Conservation (phyloP, 108 stramenopile species). For the Chaetoceros tenuissimus region DNA sequence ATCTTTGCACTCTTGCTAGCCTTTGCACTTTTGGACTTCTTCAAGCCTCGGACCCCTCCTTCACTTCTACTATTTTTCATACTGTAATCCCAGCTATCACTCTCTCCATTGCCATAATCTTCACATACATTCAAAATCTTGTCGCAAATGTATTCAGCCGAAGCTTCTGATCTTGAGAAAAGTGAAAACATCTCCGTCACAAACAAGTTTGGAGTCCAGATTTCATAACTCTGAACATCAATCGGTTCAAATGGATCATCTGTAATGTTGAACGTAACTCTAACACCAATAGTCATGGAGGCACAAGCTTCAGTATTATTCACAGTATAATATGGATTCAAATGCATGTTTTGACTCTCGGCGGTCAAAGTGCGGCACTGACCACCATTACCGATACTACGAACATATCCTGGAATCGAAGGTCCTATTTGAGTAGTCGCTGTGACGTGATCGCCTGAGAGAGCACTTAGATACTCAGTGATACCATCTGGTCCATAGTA, state of each 20-base stretch:
- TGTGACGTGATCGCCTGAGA: not conserved
- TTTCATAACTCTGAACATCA: not conserved
- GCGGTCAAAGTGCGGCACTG: no score
- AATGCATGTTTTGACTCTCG: no score
- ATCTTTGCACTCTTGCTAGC: not conserved
- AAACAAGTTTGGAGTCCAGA: not conserved
- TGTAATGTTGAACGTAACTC: not conserved
- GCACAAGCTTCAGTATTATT: no score
- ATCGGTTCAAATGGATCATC: not conserved
- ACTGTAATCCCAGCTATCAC: not conserved
- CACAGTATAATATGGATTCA: no score
- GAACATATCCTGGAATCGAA: no score
- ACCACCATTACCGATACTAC: no score
- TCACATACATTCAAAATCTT: not conserved
- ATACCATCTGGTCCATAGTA: not conserved
- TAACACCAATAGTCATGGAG: no score
- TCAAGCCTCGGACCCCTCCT: not conserved
- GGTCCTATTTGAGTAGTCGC: no score
- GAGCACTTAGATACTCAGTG: not conserved
- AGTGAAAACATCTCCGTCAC: not conserved
- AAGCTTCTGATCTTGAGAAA: not conserved
- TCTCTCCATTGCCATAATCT: not conserved
- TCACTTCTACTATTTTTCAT: not conserved
- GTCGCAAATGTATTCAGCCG: not conserved
- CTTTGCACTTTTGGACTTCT: not conserved